These are phyloP conservation scores for Scheffersomyces coipomensis DNA, from an alignment of 805 yeast species.

Conservation along the genomic window DNA sequence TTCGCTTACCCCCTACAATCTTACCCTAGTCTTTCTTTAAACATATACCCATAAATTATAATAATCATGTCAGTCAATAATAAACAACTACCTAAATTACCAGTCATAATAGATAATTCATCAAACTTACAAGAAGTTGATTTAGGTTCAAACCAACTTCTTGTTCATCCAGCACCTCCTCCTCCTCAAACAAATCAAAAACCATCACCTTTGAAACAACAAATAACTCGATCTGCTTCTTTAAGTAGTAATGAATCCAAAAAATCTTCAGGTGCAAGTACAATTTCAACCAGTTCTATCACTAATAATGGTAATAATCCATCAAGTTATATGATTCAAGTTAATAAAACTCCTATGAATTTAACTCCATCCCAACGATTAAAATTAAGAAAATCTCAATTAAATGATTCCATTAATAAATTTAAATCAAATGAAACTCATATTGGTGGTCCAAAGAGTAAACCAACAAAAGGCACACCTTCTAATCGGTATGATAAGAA, in stretches of 20 bases:
- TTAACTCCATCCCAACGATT: conserved; percentile 31
- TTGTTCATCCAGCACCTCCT: not conserved
- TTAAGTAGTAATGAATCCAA: conserved; percentile 11
- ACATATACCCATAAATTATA: not conserved
- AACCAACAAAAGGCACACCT: not conserved
- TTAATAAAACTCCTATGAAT: conserved; percentile 22
- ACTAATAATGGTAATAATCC: not conserved
- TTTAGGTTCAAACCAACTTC: not conserved
- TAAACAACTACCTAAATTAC: conserved; percentile 7
- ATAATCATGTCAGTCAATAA: conserved; percentile 7
- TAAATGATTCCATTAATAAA: conserved; percentile 21
- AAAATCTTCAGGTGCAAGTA: not conserved
- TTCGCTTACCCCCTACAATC: not conserved
- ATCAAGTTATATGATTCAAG: conserved; percentile 15
- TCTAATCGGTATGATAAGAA: conserved; percentile 4
- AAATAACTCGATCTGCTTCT: conserved; percentile 16
- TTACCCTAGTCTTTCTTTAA: not conserved
- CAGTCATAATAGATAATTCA: conserved; percentile 4
- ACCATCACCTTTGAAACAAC: conserved; percentile 16
- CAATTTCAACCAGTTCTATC: not conserved
- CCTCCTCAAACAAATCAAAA: not conserved
- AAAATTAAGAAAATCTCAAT: conserved; percentile 20
- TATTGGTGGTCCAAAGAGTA: not conserved
- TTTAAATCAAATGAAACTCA: conserved; percentile 11
- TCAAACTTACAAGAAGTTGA: conserved; percentile 8